Percentiles rank a stretch among this genome's conserved stretches.
These are phyloP conservation scores for Austroboletus novae-zelandiae DNA, from an alignment of 1,284 basidiomycete species.

Conservation along the genomic window DNA sequence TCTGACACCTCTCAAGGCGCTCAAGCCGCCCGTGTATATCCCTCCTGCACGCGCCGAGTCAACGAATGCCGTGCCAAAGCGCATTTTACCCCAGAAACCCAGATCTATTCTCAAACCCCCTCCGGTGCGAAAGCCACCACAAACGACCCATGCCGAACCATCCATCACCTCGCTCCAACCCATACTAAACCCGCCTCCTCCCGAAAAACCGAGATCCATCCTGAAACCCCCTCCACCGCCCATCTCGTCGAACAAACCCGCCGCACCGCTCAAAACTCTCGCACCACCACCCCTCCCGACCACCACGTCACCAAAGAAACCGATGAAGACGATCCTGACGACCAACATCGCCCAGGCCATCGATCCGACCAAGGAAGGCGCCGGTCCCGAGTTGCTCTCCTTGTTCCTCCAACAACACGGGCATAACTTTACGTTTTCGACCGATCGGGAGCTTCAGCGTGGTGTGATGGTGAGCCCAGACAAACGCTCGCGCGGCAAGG, in stretches of 20 bases:
- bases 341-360: slow-evolving; percentile 42
- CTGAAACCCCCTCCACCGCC: slow-evolving; percentile 29
- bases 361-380: slow-evolving; percentile 40
- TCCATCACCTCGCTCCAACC: slow-evolving; percentile 1
- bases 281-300: slow-evolving; percentile 20
- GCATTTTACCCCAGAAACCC: too few relatives aligned
- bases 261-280: slow-evolving; percentile 24
- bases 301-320: slow-evolving; percentile 19
- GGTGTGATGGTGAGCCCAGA: slow-evolving; percentile 35
- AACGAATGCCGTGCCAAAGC: too few relatives aligned
- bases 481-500: slow-evolving; percentile 29
- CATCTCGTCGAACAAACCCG: slow-evolving; percentile 11
- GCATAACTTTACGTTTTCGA: slow-evolving; percentile 28
- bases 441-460: slow-evolving; percentile 38
- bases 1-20: slow-evolving; percentile 13
- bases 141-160: too few relatives aligned
- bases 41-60: neutral
- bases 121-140: too few relatives aligned
- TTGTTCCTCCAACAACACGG: slow-evolving; percentile 39
- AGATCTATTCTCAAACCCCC: too few relatives aligned
- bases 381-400: slow-evolving; percentile 37
- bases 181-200: neutral
- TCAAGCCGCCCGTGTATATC: slow-evolving; percentile 14
- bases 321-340: slow-evolving; percentile 42
- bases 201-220: slow-evolving; percentile 22